Conservation (phyloP, 2,329 filamentous ascomycete species). For the Dactylellina leptospora region DNA sequence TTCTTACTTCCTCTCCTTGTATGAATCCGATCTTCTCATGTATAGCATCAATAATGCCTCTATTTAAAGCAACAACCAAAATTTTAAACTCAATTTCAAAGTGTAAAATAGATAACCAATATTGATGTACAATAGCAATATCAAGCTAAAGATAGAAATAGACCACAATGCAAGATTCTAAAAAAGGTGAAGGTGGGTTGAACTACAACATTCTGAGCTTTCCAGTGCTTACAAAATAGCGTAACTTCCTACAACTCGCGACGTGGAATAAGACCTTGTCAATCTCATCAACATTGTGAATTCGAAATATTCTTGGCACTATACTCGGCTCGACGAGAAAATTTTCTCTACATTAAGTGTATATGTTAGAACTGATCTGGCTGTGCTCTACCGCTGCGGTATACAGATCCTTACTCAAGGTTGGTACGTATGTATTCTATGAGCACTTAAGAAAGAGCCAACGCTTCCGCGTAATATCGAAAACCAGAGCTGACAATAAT, state of each 20-base stretch:
- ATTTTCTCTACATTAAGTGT: neutral
- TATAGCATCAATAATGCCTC: neutral
- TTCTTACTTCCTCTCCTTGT: neutral
- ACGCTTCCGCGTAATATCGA: neutral
- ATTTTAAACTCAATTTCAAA: neutral
- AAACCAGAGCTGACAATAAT: neutral
- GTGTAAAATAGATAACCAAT: neutral
- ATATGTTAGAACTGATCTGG: neutral
- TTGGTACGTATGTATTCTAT: neutral
- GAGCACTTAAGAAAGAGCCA: neutral
- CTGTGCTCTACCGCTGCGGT: neutral
- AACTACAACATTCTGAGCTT: neutral
- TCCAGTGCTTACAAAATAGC: neutral
- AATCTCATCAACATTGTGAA: neutral
- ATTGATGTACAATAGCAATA: neutral
- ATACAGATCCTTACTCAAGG: neutral
- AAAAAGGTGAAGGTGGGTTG: neutral
- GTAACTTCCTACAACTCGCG: neutral
- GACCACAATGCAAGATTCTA: neutral
- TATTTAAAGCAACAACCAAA: neutral
- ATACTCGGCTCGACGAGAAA: neutral
- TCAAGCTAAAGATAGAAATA: neutral
- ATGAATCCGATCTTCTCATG: neutral
- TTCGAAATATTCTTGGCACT: neutral
- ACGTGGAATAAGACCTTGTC: neutral